Conservation (phyloP, 371 early-diverging fungal genomes). For the Zychaea mexicana region DNA sequence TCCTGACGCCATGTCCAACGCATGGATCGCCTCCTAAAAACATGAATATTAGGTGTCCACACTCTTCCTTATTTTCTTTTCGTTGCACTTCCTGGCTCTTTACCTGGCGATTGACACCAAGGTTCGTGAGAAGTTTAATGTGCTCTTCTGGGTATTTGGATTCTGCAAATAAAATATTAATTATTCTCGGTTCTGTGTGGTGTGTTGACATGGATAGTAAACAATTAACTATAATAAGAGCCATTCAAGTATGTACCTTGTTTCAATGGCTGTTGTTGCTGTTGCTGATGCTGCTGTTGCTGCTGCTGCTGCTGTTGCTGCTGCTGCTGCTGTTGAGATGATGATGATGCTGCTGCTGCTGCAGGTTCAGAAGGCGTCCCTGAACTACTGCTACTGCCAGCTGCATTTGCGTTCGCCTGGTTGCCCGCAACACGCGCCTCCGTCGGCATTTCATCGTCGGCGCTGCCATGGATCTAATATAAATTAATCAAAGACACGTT, state of each 20-base stretch:
- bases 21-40: slow-evolving; percentile 72
- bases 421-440: slow-evolving; percentile 39
- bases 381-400: slow-evolving; percentile 13
- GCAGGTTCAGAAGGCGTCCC: slow-evolving; percentile 15
- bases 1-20: slow-evolving; percentile 82
- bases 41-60: neutral
- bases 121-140: slow-evolving; percentile 36
- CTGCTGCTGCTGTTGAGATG: neutral
- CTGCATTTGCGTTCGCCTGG: slow-evolving; percentile 30
- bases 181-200: neutral
- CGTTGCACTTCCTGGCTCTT: neutral
- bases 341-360: neutral
- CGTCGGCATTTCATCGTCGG: slow-evolving; percentile 42
- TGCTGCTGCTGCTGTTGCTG: slow-evolving; percentile 10
- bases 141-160: slow-evolving; percentile 40
- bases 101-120: slow-evolving; percentile 50
- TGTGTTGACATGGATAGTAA: neutral
- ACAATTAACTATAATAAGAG: neutral
- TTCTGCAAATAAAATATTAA: neutral
- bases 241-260: neutral
- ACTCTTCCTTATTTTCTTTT: neutral
- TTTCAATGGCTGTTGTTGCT: neutral
- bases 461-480: slow-evolving; percentile 37
- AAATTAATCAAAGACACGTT: neutral
- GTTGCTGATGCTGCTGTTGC: slow-evolving; percentile 8